Evolutionary conservation across 257 asterid genomes (phyloP), one percentile per base, ranked within the genome.

Genomic region (Osmanthus fragrans): DNA sequence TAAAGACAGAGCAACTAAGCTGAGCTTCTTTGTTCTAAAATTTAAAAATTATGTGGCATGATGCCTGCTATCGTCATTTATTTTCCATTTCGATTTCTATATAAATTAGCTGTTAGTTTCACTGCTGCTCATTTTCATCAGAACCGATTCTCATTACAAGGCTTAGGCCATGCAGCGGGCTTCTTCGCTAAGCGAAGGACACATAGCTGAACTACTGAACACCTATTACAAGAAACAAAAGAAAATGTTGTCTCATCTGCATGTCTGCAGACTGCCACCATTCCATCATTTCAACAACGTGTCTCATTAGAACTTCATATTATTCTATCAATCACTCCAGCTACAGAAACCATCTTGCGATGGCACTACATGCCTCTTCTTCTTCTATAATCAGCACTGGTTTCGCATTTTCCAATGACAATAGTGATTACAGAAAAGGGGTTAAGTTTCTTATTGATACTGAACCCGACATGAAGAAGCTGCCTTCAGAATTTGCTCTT

Each of bases 391-490:
- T 40, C 70, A n/a, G 30, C 13, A 66, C 73, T 5, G 15, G 47
- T 40, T 9, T 40, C 49, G 16, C 15, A 42, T 10, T 42, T 42
- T 42, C 49, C 16, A 3, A 3, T 42, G 16, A 9, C 5, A 33
- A 74, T 5, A 21, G 0, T 33, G 83, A 84, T 63, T 78, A 27
- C 71, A 81, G 66, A 72, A 84, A 78, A 78, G 91, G 91, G 39
- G 88, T 88, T 0, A 89, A 89, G 85, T 36, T 77, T 67, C 85
- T 84, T 0, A 12, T 87, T 0, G 93, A 89, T 2, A 76, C 80
- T 33, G 58, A 75, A 1, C 83, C 88, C 1, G 40, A 79, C 0
- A 2, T 87, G 79, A 80, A 54, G 60, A 80, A 73, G 58, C 72
- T 89, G 72, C 93, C 93, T 23, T 4, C 84, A 5, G 79, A 83